Conservation (phyloP, 352 stramenopile species). For the Saprolegnia diclina region DNA sequence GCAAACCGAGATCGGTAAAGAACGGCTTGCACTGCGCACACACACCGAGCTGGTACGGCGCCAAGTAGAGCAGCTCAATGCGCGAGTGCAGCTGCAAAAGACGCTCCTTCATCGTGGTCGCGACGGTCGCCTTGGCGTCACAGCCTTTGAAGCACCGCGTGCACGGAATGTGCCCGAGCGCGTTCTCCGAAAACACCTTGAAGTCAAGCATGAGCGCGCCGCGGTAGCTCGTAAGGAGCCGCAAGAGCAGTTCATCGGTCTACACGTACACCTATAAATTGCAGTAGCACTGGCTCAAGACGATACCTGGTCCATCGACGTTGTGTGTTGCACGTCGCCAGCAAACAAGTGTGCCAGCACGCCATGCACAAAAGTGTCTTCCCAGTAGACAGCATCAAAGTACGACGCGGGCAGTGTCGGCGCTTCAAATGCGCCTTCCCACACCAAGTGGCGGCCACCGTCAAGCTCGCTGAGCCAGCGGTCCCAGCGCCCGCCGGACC, state of each 20-base stretch:
- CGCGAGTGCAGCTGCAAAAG: conserved; percentile 1
- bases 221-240: not conserved
- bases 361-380: not conserved
- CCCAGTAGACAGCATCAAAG: not conserved
- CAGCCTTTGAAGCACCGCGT: conserved; percentile 15
- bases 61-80: conserved; percentile 11
- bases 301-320: not conserved
- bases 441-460: conserved; percentile 4
- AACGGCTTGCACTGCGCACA: not conserved
- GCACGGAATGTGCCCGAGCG: conserved; percentile 1
- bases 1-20: not conserved
- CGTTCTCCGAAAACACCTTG: conserved; percentile 1
- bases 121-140: not conserved
- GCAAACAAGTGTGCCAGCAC: not conserved
- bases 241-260: not conserved
- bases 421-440: not conserved
- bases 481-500: not conserved
- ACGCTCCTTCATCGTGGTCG: not conserved
- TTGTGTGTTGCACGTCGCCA: not conserved
- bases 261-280: not conserved
- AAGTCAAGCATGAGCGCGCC: not conserved
- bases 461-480: conserved; percentile 7
- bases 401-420: not conserved
- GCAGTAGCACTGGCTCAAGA: too few relatives aligned
- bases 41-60: not conserved